phyloP scores from a whole-genome alignment of 495 filamentous ascomycete species.

The Cetradonia linearis region DNA sequence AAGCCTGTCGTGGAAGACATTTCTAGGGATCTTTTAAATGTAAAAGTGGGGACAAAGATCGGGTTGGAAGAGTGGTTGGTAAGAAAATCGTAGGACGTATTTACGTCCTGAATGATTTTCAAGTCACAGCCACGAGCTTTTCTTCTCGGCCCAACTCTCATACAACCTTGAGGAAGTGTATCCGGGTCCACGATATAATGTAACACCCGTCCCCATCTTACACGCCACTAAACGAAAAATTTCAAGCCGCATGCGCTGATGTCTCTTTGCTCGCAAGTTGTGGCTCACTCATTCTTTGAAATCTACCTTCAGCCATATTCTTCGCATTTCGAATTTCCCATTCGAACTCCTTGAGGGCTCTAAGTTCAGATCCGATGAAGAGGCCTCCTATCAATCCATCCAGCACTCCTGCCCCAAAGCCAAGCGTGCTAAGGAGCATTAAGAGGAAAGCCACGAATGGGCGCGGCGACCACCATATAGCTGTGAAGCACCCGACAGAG shows the following conservation, averaged over 20 bases:
- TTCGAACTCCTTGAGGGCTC: slow-evolving; percentile 84
- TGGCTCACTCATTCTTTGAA: background rate
- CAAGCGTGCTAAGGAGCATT: slow-evolving; percentile 64
- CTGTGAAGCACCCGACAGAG: slow-evolving; percentile 61
- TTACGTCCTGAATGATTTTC: no score
- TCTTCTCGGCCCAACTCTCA: no score
- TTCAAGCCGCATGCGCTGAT: background rate
- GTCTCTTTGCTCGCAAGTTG: background rate
- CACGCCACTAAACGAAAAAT: background rate
- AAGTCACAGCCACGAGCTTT: no score
- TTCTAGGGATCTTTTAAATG: no score
- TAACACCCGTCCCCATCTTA: background rate
- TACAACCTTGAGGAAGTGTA: no score
- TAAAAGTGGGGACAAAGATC: no score
- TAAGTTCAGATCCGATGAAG: slow-evolving; percentile 73
- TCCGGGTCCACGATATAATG: no score
- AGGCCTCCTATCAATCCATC: slow-evolving; percentile 79
- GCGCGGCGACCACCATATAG: slow-evolving; percentile 71
- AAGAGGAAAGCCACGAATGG: slow-evolving; percentile 74
- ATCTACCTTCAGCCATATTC: slow-evolving; percentile 18
- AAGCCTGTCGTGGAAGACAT: no score
- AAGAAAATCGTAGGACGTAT: no score
- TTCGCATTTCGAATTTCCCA: slow-evolving; percentile 78
- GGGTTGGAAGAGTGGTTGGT: no score
- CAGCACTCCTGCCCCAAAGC: slow-evolving; percentile 62